Percentiles rank a stretch among this genome's conserved stretches.
Conservation (phyloP, 2,329 filamentous ascomycete genomes). For the Cladophialophora chaetospira region DNA sequence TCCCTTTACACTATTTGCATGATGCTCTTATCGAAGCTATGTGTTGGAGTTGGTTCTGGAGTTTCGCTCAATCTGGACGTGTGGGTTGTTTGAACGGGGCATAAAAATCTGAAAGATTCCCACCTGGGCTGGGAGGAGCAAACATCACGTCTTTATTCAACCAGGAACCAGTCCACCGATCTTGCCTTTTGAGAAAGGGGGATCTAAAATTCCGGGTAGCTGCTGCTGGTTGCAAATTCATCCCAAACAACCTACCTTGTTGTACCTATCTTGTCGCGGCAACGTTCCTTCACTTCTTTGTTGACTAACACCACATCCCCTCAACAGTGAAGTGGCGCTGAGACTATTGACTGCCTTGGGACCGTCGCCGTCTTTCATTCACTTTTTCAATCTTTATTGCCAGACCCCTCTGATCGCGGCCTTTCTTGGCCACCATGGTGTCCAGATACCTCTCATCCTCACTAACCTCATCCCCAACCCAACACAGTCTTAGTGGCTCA, state of each 20-base stretch:
- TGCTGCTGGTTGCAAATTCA: constrained; percentile 15
- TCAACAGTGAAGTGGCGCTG: not conserved
- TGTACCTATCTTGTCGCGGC: constrained; percentile 8
- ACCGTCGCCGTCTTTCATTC: constrained; percentile 3
- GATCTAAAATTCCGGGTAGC: constrained; percentile 19
- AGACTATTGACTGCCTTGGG: constrained; percentile 8
- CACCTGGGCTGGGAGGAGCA: constrained; percentile 21
- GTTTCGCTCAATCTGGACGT: not conserved
- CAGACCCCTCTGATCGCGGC: constrained; percentile 8
- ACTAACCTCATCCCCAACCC: constrained; percentile 13
- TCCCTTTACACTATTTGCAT: not conserved
- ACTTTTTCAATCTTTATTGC: constrained; percentile 11
- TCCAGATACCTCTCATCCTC: constrained; percentile 19
- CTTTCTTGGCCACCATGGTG: constrained; percentile 18
- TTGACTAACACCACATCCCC: constrained; percentile 10
- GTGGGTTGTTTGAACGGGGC: not conserved
- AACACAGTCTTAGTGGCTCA: constrained; percentile 19
- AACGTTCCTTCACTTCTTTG: constrained; percentile 23
- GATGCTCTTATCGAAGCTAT: constrained; percentile 1
- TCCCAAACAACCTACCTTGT: constrained; percentile 6
- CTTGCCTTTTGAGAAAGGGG: constrained; percentile 4
- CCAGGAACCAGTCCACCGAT: constrained; percentile 8
- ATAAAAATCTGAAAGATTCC: constrained; percentile 23
- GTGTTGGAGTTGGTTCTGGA: not conserved
- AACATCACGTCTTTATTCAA: constrained; percentile 14